Base-by-base conservation (phyloP, 139 green algal genomes). In the Ettlia oleoabundans region DNA sequence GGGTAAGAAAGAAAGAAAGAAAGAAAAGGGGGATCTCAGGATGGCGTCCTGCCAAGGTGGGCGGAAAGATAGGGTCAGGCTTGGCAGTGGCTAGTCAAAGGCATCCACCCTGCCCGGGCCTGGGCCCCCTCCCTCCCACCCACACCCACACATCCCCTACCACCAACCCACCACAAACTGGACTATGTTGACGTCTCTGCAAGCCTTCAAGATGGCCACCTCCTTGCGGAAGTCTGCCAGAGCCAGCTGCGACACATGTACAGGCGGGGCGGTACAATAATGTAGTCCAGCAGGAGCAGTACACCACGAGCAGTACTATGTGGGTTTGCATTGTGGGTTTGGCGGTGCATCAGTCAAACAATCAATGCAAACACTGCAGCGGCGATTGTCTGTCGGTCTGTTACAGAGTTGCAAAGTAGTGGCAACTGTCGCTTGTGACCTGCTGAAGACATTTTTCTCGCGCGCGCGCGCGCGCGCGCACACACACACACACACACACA, bases 171-270 rank as follows among this genome's bases (percentile, higher is more conserved):
- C 86, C 43, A 83, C 62, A 64, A 91, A 91, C 51, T 85, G 83
- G 13, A 92, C 83, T 28, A 92, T 88, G 85, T 92, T 90, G 35
- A 30, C 15, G 62, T 90, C 84, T 21, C 82, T 67, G 67, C 80
- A 84, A 37, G 73, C 81, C 19, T 69, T 42, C 73, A 92, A 58
- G 40, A 89, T 85, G 41, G 80, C 77, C 3, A 91, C 81, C 70
- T 92, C 86, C 43, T 63, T 41, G 30, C 40, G 51, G 2, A 76
- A 30, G 8, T 67, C 42, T 18, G 8, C 9, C 64, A n/a, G n/a
- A n/a, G n/a, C n/a, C n/a, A n/a, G n/a, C n/a, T 67, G 30, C 2
- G 40, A 6, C 6, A 42, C 63, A 1, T 32, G 41, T 1, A 18
- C 6, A 3, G 22, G n/a, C 5, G n/a, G 35, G 47, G 76, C 77